Conservation (phyloP, 177 flowering plant species). For the Vitis hybrid region DNA sequence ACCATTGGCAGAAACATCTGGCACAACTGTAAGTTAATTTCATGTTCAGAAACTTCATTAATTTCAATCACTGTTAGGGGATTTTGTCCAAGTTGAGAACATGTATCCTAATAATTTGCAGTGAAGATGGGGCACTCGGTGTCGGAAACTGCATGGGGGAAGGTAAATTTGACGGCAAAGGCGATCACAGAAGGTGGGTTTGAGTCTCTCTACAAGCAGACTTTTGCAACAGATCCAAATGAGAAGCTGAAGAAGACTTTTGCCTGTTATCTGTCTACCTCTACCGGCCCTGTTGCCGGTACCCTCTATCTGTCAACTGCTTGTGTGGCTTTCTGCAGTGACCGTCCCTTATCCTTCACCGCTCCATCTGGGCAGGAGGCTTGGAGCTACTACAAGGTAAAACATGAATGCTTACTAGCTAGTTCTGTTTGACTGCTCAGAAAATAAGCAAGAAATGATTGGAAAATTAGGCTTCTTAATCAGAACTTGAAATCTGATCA, state of each 20-base stretch:
- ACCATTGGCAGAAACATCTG: conserved; percentile 63
- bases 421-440: not conserved
- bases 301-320: conserved; percentile 69
- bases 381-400: conserved; percentile 85
- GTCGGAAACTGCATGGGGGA: conserved; percentile 68
- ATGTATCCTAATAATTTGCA: conserved; percentile 21
- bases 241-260: conserved; percentile 70
- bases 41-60: not conserved
- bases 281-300: conserved; percentile 82
- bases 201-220: conserved; percentile 63
- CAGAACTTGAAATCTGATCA: too few relatives aligned
- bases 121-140: conserved; percentile 66
- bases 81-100: too few relatives aligned
- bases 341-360: conserved; percentile 61
- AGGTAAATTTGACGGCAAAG: conserved; percentile 56
- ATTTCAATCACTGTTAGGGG: not conserved
- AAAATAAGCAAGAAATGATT: not conserved
- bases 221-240: conserved; percentile 39
- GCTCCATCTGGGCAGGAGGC: conserved; percentile 70
- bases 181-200: conserved; percentile 69
- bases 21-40: conserved; percentile 52
- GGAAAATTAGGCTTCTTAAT: too few relatives aligned
- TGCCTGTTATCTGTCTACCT: conserved; percentile 77
- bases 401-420: too few relatives aligned
- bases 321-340: conserved; percentile 71